phyloP scores from a whole-genome alignment of 1,284 basidiomycete genomes.

The Rhodotorula sp. region DNA sequence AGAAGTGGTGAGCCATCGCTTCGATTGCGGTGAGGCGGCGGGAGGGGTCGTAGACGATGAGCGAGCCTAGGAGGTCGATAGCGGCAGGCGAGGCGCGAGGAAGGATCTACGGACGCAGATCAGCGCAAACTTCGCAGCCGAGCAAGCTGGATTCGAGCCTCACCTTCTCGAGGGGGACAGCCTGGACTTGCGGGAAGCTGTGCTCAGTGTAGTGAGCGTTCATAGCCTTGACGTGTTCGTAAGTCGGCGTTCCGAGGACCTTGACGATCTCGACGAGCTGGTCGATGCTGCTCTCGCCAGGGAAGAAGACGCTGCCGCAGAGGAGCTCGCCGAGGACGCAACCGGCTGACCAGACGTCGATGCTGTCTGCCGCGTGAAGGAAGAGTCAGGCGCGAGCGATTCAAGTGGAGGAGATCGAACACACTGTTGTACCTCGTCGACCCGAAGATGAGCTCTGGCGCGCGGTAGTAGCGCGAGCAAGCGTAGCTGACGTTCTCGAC shows the following conservation, averaged over 20 bases:
- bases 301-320: slow-evolving; percentile 96
- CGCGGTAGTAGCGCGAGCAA: slow-evolving; percentile 96
- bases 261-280: slow-evolving; percentile 99
- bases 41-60: slow-evolving; percentile 95
- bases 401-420: not conserved
- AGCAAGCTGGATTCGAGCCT: not conserved
- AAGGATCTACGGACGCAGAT: slow-evolving; percentile 60
- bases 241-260: slow-evolving; percentile 91
- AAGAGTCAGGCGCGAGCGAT: too few species aligned
- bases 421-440: slow-evolving; percentile 94
- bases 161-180: slow-evolving; percentile 60
- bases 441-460: slow-evolving; percentile 98
- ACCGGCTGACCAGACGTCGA: slow-evolving; percentile 84
- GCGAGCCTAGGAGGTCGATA: slow-evolving; percentile 85
- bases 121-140: not conserved
- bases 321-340: slow-evolving; percentile 99
- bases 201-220: slow-evolving; percentile 98
- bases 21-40: slow-evolving; percentile 85
- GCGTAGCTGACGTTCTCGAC: slow-evolving; percentile 99
- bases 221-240: slow-evolving; percentile 99
- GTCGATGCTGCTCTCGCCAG: slow-evolving; percentile 90
- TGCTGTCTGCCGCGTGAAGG: not conserved
- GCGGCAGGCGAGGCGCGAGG: slow-evolving; percentile 92
- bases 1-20: slow-evolving; percentile 82
- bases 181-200: slow-evolving; percentile 98